A percentile compares a stretch with the other conserved stretches of the same genome.
phyloP scores from a whole-genome alignment of 345 rosid genomes.

The Aquilaria sinensis region DNA sequence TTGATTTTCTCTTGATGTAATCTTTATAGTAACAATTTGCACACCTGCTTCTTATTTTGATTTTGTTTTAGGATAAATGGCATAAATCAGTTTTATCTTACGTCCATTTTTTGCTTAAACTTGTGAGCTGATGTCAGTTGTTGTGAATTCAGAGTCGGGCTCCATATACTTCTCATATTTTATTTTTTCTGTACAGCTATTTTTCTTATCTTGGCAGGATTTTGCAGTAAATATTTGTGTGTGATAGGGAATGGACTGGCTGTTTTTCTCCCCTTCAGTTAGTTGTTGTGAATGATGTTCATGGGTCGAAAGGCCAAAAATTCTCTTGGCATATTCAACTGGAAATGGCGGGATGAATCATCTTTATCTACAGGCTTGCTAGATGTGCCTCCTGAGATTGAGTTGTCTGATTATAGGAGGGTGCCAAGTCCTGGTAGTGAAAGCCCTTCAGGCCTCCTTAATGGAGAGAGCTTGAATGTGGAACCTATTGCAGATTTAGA shows the following conservation, averaged over 20 bases:
- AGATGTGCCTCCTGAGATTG: conserved; percentile 74
- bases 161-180: conserved; percentile 3
- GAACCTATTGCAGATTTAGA: conserved; percentile 92
- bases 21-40: too few relatives aligned
- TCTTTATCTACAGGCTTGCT: conserved; percentile 79
- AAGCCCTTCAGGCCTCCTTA: conserved; percentile 92
- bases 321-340: conserved; percentile 54
- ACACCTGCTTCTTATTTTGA: too few relatives aligned
- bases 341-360: conserved; percentile 66
- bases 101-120: background rate
- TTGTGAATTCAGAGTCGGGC: background rate
- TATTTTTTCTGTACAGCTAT: conserved; percentile 5
- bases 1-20: too few relatives aligned
- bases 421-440: conserved; percentile 95
- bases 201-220: background rate
- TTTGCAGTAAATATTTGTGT: conserved; percentile 16
- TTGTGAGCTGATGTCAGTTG: background rate
- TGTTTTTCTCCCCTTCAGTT: conserved; percentile 42
- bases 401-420: conserved; percentile 71
- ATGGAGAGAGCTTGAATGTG: conserved; percentile 77
- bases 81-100: background rate
- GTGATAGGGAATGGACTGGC: conserved; percentile 82
- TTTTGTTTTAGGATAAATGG: too few relatives aligned
- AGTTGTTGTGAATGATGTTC: conserved; percentile 70
- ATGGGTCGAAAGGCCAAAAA: conserved; percentile 56